Conservation (phyloP, 2,329 filamentous ascomycete genomes). For the Fusarium proliferatum region DNA sequence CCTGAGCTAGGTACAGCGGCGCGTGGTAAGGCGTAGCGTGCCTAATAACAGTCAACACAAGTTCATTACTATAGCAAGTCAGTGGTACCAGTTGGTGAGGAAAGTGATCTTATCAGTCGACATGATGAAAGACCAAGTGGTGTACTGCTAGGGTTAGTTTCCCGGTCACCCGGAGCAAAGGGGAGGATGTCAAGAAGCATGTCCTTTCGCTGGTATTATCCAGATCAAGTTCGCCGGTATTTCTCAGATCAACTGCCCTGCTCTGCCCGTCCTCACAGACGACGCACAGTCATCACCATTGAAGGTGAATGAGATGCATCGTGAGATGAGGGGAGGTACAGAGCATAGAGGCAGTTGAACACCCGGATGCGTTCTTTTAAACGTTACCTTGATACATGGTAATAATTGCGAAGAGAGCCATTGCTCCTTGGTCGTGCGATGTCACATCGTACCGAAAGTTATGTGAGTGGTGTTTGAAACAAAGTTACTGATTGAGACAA, state of each 20-base stretch:
- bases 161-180: slow-evolving; percentile 45
- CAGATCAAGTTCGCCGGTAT: slow-evolving; percentile 89
- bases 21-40: slow-evolving; percentile 86
- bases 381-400: slow-evolving; percentile 59
- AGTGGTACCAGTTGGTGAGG: slow-evolving; percentile 79
- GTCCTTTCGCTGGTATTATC: slow-evolving; percentile 90
- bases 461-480: neutral
- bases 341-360: slow-evolving; percentile 48
- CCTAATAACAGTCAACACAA: slow-evolving; percentile 60
- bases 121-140: slow-evolving; percentile 66
- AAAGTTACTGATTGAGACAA: neutral
- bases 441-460: slow-evolving; percentile 45
- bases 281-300: neutral
- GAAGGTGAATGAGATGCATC: neutral
- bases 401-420: slow-evolving; percentile 44
- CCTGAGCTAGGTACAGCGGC: slow-evolving; percentile 80
- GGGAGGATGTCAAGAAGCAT: slow-evolving; percentile 71
- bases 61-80: slow-evolving; percentile 8
- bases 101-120: slow-evolving; percentile 88
- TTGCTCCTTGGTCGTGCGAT: slow-evolving; percentile 36
- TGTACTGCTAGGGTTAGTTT: slow-evolving; percentile 62
- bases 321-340: slow-evolving; percentile 6
- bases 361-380: slow-evolving; percentile 60
- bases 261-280: slow-evolving; percentile 33
- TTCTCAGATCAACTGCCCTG: slow-evolving; percentile 69